phyloP scores from a whole-genome alignment of 176 grass and related monocot genomes.

The Hsuehochloa calcarea region DNA sequence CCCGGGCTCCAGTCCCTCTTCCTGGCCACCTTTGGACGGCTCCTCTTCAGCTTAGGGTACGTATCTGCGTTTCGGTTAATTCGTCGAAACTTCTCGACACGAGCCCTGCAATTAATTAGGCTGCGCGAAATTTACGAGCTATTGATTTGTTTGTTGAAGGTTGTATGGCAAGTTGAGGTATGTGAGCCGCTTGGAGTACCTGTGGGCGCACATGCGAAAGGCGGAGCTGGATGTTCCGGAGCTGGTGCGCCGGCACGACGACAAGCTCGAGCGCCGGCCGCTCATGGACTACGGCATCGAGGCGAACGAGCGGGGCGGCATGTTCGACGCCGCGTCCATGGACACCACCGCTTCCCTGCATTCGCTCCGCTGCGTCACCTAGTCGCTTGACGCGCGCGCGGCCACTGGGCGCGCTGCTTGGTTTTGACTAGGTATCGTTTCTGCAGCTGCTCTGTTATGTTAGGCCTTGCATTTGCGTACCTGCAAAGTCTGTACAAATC shows the following conservation, averaged over 20 bases:
- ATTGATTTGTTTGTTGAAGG: conserved; percentile 18
- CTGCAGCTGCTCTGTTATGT: not conserved
- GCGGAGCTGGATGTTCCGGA: conserved; percentile 60
- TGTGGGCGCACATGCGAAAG: conserved; percentile 56
- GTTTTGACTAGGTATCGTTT: not conserved
- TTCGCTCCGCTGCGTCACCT: conserved; percentile 55
- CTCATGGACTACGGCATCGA: conserved; percentile 68
- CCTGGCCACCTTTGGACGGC: conserved; percentile 60
- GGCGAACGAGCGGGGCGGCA: conserved; percentile 33
- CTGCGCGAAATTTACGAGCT: not conserved
- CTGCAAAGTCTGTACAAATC: not conserved
- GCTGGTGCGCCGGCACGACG: conserved; percentile 59
- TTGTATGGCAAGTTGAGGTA: conserved; percentile 65
- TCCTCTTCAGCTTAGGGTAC: conserved; percentile 70
- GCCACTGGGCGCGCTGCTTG: not conserved
- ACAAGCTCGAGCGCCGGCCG: conserved; percentile 67
- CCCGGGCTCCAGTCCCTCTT: conserved; percentile 71
- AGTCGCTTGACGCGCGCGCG: not conserved
- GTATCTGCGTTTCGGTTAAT: not conserved
- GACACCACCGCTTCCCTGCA: conserved; percentile 45
- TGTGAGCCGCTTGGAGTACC: conserved; percentile 59
- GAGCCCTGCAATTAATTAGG: no score
- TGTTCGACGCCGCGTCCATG: conserved; percentile 49
- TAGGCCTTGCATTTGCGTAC: not conserved
- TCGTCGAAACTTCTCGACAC: not conserved